Base-by-base conservation (phyloP, 257 asterid genomes). In the Solanum arcanum region DNA sequence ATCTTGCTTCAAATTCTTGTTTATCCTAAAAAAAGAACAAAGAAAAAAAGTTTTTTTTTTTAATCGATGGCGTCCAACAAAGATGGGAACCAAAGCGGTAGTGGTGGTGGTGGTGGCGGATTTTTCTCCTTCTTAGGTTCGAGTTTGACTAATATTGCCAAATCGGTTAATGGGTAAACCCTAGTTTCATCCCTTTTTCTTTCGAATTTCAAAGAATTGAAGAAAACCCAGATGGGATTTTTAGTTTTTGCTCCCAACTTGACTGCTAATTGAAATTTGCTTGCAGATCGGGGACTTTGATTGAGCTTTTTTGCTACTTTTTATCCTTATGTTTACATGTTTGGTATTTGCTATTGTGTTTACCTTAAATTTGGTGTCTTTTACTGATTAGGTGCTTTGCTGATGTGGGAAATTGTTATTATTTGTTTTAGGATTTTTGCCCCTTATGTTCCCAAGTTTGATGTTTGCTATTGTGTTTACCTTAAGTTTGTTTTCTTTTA, bases 141-240 rank as follows among this genome's bases (percentile, higher is more conserved):
- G 75, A 93, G 98, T 72, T 88, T 92, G 47, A 92, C 97, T 87
- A 89, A 90, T 88, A 56, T 91, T 95, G 87, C 92, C 75, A 93
- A 93, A 94, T 94, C 98, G 42, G 94, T 94, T 42, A 94, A 92
- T 90, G 98, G 98, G 98, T 95, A 91, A 73, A 37, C 83, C 89
- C 25, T 23, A 14, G 12, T 85, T 59, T 82, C 6, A 41, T 14
- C 31, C 73, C n/a, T 7, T 73, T 84, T 83, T 35, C 21, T 14
- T 69, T 27, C 2, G 3, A n/a, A 13, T 68, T 70, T 9, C 16
- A 72, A 72, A 18, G 8, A 31, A 70, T 33, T 72, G 21, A 9
- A 33, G 46, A 18, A 18, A 72, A 72, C 78, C 46, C 78, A 33
- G 41, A 70, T 70, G 35, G 56, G 37, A 76, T 39, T 76, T 23